Conservation (phyloP, 441 rosid genomes). For the Melastoma candidum region DNA sequence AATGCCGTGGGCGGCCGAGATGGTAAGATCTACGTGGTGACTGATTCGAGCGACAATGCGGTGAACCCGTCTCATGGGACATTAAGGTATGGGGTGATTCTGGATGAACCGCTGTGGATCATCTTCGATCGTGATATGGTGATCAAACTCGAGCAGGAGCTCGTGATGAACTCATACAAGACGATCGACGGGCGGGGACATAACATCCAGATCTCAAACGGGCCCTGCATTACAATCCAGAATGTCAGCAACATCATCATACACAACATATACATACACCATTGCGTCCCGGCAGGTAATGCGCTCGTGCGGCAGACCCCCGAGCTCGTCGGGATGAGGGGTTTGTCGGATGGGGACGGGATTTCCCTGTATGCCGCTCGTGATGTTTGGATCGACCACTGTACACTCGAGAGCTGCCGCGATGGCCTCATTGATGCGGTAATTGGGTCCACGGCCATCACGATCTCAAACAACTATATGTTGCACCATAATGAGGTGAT, state of each 20-base stretch:
- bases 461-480: constrained; percentile 52
- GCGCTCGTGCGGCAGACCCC: constrained; percentile 15
- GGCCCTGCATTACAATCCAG: constrained; percentile 42
- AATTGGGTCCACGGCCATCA: constrained; percentile 40
- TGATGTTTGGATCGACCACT: constrained; percentile 52
- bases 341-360: constrained; percentile 48
- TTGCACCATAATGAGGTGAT: constrained; percentile 47
- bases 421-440: constrained; percentile 55
- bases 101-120: constrained; percentile 47
- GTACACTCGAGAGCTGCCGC: constrained; percentile 35
- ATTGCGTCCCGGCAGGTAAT: constrained; percentile 32
- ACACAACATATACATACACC: constrained; percentile 41
- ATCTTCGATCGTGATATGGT: constrained; percentile 46
- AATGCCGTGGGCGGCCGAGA: constrained; percentile 44
- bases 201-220: constrained; percentile 35
- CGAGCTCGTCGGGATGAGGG: constrained; percentile 19
- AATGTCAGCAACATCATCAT: constrained; percentile 42
- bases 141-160: constrained; percentile 34
- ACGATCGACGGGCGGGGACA: constrained; percentile 52
- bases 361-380: constrained; percentile 34
- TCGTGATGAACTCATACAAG: constrained; percentile 36
- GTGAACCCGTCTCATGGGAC: constrained; percentile 30
- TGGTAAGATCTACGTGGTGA: constrained; percentile 36
- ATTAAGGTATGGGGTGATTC: constrained; percentile 35
- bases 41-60: constrained; percentile 25